These are phyloP conservation scores for Diversispora epigaea DNA, from an alignment of 192 early-diverging fungal genomes.

Conservation along the genomic window DNA sequence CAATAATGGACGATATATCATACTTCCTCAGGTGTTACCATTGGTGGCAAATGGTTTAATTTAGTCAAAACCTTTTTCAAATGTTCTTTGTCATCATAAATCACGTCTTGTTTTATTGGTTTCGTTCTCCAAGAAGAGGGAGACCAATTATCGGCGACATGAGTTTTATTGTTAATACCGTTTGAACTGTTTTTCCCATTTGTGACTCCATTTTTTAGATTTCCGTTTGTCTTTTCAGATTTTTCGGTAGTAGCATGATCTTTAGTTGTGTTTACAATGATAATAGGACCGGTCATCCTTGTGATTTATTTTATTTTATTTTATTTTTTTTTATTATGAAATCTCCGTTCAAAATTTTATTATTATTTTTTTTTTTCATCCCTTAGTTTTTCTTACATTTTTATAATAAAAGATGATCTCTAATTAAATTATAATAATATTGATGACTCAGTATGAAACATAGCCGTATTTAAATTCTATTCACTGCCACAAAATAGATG, in stretches of 20 bases:
- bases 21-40: constrained; percentile 88
- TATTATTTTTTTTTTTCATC: too few species aligned
- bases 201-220: neutral
- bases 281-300: neutral
- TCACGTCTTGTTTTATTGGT: constrained; percentile 86
- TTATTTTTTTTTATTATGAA: too few species aligned
- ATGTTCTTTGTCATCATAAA: constrained; percentile 75
- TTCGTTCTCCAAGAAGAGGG: constrained; percentile 71
- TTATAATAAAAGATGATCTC: too few species aligned
- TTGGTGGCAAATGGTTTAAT: constrained; percentile 78
- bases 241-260: neutral
- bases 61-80: constrained; percentile 71
- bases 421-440: too few species aligned
- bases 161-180: constrained; percentile 23
- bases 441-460: too few species aligned
- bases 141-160: constrained; percentile 54
- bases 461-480: too few species aligned
- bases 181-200: neutral
- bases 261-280: neutral
- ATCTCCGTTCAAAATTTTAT: too few species aligned
- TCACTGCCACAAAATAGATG: too few species aligned
- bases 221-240: neutral
- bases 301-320: too few species aligned
- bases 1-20: neutral
- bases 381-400: too few species aligned